Base-by-base conservation (phyloP, 2,329 filamentous ascomycete genomes). In the Trichoderma sp. region DNA sequence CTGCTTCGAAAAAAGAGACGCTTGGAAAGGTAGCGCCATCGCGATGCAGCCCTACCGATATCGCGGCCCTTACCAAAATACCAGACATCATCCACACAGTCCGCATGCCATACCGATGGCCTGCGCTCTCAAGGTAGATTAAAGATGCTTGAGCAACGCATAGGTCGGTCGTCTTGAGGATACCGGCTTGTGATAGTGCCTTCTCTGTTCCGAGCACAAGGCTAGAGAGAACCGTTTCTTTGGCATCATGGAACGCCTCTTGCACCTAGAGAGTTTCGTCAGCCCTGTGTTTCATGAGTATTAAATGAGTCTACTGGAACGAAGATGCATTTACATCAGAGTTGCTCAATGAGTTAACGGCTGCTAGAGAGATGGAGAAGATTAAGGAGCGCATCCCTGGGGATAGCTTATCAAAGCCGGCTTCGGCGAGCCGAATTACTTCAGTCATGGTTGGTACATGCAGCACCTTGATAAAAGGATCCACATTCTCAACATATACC, bases 381-480 rank as follows among this genome's bases (percentile, higher is more conserved):
- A 83, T n/a, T 18, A 83, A 45, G 1, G 82, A 77, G 29, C 81
- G 78, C 50, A 78, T 62, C 2, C 62, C 75, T 14, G 74, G 29
- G 0, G 74, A 77, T 2, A 77, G 75, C 6, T 79, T 73, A 29
- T 77, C 78, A 11, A 82, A 79, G 9, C 76, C 78, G 1, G 78
- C 79, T n/a, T 68, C 76, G 1, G 78, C 16, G 18, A 69, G 65
- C 6, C 72, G 76, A n/a, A 83, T 66, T 3, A 76, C 69, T 0
- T 71, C 77, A 5, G 77, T 77, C 14, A 81, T 56, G 6, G 71
- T 79, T 9, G 79, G 78, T 1, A 77, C 33, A 67, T 82, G 77
- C 1, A 83, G 77, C 0, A 83, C 67, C 31, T 83, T 83, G 72
- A 83, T 78, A 67, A 83, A 82, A 0, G 81, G 80, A 31, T 83